Evolutionary conservation across 768 basidiomycete species (phyloP), one percentile per base, ranked within the genome.

Genomic region (Leccinum disarticulatum): DNA sequence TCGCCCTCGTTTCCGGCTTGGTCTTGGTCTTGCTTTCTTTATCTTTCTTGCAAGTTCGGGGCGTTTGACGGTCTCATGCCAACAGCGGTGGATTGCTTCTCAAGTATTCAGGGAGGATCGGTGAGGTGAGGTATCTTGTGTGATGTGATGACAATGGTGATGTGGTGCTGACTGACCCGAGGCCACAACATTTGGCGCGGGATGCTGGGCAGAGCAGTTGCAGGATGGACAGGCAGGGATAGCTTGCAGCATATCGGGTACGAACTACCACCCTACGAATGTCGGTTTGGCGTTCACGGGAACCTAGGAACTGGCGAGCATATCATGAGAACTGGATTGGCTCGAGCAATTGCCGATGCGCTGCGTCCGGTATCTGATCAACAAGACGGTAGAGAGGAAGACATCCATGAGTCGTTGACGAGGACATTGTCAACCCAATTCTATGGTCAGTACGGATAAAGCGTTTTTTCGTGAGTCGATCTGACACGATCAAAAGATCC

Each of bases 31-130:
- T n/a, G 38, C 17, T 41, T 41, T 19, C n/a, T 43, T 19, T 9
- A 4, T 43, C 41, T 43, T 43, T 43, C 10, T n/a, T 41, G 13
- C 17, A n/a, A 41, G 17, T 41, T 19, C 5, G 8, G 9, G n/a
- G 10, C 3, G 4, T n/a, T 36, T 19, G n/a, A 43, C 13, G 17
- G 17, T 41, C 7, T 41, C 3, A 19, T 43, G 41, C 3, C 43
- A 52, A 38, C 59, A 93, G 91, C 63, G 91, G 91, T 6, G 91
- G 91, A 0, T 71, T 93, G n/a, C 76, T 93, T 54, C 78, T 93
- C 56, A 93, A 93, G 69, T 72, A 78, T 52, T 79, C 89, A 4
- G 91, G 91, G 13, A 77, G 91, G 51, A 70, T 92, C 4, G 92
- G 91, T 30, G 90, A 93, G 77, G 90, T 90, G 46, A 62, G 66